phyloP scores from a whole-genome alignment of 129 eudicot genomes.

The Artemisia annua region DNA sequence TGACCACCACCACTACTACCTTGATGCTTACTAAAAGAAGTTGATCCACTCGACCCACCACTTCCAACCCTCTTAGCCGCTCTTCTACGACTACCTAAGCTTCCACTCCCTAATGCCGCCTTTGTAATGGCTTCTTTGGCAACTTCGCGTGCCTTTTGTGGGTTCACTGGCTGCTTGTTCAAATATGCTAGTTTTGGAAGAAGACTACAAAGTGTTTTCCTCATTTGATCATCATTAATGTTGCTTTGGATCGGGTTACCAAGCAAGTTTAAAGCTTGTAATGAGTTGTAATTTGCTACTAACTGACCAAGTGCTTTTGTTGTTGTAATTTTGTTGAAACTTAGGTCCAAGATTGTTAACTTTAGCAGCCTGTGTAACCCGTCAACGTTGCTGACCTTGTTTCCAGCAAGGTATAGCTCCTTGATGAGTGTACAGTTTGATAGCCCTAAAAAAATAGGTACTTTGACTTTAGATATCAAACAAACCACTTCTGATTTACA shows the following conservation, averaged over 20 bases:
- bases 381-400: slow-evolving; percentile 80
- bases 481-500: too few species aligned
- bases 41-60: slow-evolving; percentile 43
- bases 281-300: slow-evolving; percentile 75
- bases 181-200: slow-evolving; percentile 77
- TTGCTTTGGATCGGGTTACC: slow-evolving; percentile 85
- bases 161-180: slow-evolving; percentile 76
- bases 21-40: slow-evolving; percentile 34
- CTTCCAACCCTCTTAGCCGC: slow-evolving; percentile 43
- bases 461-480: too few species aligned
- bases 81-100: slow-evolving; percentile 43
- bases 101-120: slow-evolving; percentile 59
- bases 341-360: slow-evolving; percentile 70
- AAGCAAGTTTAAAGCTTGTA: slow-evolving; percentile 69
- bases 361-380: slow-evolving; percentile 85
- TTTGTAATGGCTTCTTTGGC: slow-evolving; percentile 54
- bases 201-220: slow-evolving; percentile 70
- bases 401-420: slow-evolving; percentile 87
- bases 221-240: slow-evolving; percentile 63
- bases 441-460: slow-evolving; percentile 62
- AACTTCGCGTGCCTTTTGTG: slow-evolving; percentile 82
- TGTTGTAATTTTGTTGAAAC: slow-evolving; percentile 93
- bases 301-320: slow-evolving; percentile 84
- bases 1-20: slow-evolving; percentile 41
- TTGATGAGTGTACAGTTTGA: slow-evolving; percentile 71